These are phyloP conservation scores for Ballota nigra DNA, from an alignment of 257 asterid genomes.

Conservation along the genomic window DNA sequence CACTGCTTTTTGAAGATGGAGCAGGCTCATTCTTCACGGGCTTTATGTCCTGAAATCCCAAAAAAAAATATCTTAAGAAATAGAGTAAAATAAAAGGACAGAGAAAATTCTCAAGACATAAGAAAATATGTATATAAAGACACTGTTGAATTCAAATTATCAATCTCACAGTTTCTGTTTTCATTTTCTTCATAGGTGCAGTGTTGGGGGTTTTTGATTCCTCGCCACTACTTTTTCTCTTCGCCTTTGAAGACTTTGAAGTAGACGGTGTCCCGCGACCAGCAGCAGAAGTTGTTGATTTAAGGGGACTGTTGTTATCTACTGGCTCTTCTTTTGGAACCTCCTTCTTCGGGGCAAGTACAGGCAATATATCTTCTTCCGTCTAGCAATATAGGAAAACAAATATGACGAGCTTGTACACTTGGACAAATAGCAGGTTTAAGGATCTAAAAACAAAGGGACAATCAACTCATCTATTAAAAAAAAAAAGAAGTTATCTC, in stretches of 20 bases:
- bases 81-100: background rate
- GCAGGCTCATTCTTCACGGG: constrained; percentile 57
- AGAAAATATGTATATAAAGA: background rate
- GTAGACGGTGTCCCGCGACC: constrained; percentile 66
- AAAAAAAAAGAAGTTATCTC: background rate
- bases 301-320: constrained; percentile 63
- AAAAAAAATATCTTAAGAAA: background rate
- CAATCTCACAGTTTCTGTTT: constrained; percentile 65
- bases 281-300: constrained; percentile 51
- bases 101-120: background rate
- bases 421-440: constrained; percentile 3
- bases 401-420: background rate
- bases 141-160: background rate
- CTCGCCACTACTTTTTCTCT: constrained; percentile 68
- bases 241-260: constrained; percentile 74
- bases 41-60: constrained; percentile 56
- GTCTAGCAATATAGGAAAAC: constrained; percentile 29
- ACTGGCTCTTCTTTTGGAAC: constrained; percentile 75
- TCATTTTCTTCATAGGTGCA: constrained; percentile 77
- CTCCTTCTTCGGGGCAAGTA: constrained; percentile 83
- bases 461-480: background rate
- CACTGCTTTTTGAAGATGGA: constrained; percentile 41
- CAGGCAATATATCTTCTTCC: constrained; percentile 84
- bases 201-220: constrained; percentile 62
- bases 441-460: constrained; percentile 1